Base-by-base conservation (phyloP, 2,329 filamentous ascomycete genomes). In the Fusarium sp. region DNA sequence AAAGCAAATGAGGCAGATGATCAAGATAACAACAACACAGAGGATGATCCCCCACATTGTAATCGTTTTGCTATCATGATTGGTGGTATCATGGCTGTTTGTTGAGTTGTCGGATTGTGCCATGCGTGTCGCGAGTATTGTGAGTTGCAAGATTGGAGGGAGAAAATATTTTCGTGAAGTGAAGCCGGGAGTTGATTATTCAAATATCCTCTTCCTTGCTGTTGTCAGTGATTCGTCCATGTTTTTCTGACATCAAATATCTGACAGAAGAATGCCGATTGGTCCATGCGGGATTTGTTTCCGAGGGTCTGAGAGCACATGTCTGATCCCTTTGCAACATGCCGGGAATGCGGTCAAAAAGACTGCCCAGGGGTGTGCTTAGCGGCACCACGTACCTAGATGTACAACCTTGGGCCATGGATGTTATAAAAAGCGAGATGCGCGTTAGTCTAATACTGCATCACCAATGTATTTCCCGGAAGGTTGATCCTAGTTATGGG, bases 21-120 rank as follows among this genome's bases (percentile, higher is more conserved):
- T 32, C 1, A 60, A 14, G 12, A 67, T 40, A 3, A 65, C 33
- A 4, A 48, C 20, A 1, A 49, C 42, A 3, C 42, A 49, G 3
- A 65, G 48, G 7, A 65, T 26, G 6, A 57, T 55, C 1, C 60
- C 62, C 62, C 62, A 65, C 12, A 44, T 40, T 2, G 62, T 64
- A 2, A 37, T 41, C 3, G 20, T 64, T 32, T 44, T 64, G 12
- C 30, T 30, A 5, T 64, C 59, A 14, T 64, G 27, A 1, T 38
- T 15, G 9, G 53, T 23, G 26, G 7, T 30, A 30, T 50, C 15
- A 15, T 60, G 35, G 4, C 15, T 46, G 10, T 20, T 30, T 5
- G 26, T n/a, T 4, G 59, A 26, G 12, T 58, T 49, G 3, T 26
- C n/a, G 1, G 37, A 44, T 15, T 48, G 18, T 41, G 49, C 62